Percentiles rank a stretch among this genome's conserved stretches.
These are phyloP conservation scores for Hypholoma sublateritium DNA, from an alignment of 768 basidiomycete species.

Conservation along the genomic window DNA sequence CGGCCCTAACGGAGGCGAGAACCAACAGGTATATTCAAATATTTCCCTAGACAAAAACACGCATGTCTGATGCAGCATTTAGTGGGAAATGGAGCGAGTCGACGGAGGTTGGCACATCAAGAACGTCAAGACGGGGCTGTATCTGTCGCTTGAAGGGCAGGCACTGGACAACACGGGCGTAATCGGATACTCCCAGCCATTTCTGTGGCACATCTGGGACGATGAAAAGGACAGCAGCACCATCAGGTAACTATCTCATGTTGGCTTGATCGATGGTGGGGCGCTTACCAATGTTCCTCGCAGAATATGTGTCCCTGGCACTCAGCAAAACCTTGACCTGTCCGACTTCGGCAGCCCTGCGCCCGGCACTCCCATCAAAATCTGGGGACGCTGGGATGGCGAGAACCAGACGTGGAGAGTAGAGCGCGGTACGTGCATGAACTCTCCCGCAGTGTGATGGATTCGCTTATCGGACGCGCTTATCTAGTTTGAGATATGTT, in stretches of 20 bases:
- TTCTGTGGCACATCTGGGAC: slow-evolving; percentile 37
- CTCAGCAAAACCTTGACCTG: slow-evolving; percentile 37
- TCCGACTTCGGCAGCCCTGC: slow-evolving; percentile 36
- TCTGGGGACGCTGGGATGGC: slow-evolving; percentile 43
- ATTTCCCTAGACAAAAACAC: neutral
- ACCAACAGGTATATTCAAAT: slow-evolving; percentile 36
- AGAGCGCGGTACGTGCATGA: slow-evolving; percentile 13
- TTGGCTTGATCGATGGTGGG: neutral
- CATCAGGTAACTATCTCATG: slow-evolving; percentile 24
- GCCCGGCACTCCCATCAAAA: slow-evolving; percentile 37
- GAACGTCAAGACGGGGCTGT: slow-evolving; percentile 30
- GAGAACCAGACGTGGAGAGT: slow-evolving; percentile 37
- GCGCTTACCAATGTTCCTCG: neutral
- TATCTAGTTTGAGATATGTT: no score
- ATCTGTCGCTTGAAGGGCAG: slow-evolving; percentile 27
- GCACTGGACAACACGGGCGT: slow-evolving; percentile 12
- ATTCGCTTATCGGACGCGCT: no score
- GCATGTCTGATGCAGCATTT: neutral
- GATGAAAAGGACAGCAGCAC: slow-evolving; percentile 17
- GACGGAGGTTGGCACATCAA: slow-evolving; percentile 28
- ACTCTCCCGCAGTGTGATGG: no score
- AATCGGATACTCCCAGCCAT: neutral
- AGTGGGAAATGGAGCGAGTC: slow-evolving; percentile 13
- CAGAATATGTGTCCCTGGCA: slow-evolving; percentile 37
- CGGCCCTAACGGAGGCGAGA: slow-evolving; percentile 32